Evolutionary conservation across 1,139 yeast genomes (phyloP), one percentile per base, ranked within the genome.

Genomic region (Candida sanyaensis): DNA sequence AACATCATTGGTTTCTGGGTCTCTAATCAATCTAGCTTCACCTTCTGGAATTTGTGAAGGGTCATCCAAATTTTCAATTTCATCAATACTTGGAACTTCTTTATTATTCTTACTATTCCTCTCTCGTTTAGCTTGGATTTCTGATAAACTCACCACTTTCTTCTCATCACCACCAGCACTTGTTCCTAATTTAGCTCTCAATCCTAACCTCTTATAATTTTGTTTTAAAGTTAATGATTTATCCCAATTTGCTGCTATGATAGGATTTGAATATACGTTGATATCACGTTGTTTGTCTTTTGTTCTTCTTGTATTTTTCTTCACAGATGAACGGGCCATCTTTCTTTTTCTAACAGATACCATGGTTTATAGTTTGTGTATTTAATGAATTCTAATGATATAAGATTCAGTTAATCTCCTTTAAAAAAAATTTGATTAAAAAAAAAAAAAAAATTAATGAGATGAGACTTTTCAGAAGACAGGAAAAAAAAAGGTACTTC

Each of bases 191-290:
- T 82, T 82, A 4, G 89, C 77, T 42, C 83, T 73, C 49, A 92
- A 72, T 2, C 98, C 98, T 33, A 93, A 71, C 54, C 75, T 79
- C 60, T 84, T 84, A 65, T 88, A 88, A 63, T 93, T 93, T 63
- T 93, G 98, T 49, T 84, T 78, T 50, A 92, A 71, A 0, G 99
- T 92, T 53, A 86, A 75, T 23, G 81, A 78, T 52, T 84, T 78
- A 68, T 93, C 97, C 99, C 99, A 93, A 66, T 91, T 81, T 31
- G 83, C 88, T 6, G 90, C 95, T 55, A 93, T 88, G 55, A 93
- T 80, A 3, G 96, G 90, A 63, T 90, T 88, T 1, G 88, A 75
- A 46, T 77, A 76, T 30, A 88, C 81, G 53, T 82, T 83, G 50
- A 84, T 69, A 55, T 83, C 75, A 60, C 86, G 78, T 60, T 84